Base-by-base conservation (phyloP, 2,329 filamentous ascomycete species). In the Nothophoma quercina region DNA sequence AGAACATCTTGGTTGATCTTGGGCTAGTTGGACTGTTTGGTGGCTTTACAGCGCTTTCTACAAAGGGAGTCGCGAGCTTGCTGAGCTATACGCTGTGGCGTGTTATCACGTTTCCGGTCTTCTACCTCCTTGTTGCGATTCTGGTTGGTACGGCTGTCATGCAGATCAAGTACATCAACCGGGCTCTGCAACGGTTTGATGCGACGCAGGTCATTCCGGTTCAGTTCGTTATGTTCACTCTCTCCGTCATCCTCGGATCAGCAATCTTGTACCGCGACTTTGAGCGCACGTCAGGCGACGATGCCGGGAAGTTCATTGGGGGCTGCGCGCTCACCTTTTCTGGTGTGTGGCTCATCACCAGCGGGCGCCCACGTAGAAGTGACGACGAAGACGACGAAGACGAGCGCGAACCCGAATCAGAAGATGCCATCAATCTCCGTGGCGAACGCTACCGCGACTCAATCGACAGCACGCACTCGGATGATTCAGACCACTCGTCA, bases 131-230 rank as follows among this genome's bases (percentile, higher is more conserved):
- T n/a, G 74, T 95, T 7, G 79, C 89, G 42, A 83, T 98, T 40
- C 83, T 99, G 21, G 81, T 95, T 15, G 83, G 80, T 36, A 98
- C 93, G 1, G 95, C 95, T 6, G 80, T 99, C 54, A 92, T 98
- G 89, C 95, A 99, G 77, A 93, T 99, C 64, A 93, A 91, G 70
- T 99, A 98, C 71, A 85, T 99, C 71, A 99, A 98, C 77, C 90
- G 85, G 43, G 88, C 88, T 1, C 80, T 99, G 44, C 93, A 97
- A 72, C 87, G 90, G 38, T 99, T 98, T 78, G 91, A 97, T 74
- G 96, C 95, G 6, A 99, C 95, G 0, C 92, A 97, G 72, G 95
- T 99, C 63, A 99, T 99, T 58, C 95, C 95, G 0, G 95, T 95
- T 12, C 95, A 99, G 69, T 99, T 99, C 65, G 95, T 99, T 41